A percentile compares a stretch with the other conserved stretches of the same genome.
These are phyloP conservation scores for Ustilago xerochloae DNA, from an alignment of 1,284 basidiomycete species.

Conservation along the genomic window DNA sequence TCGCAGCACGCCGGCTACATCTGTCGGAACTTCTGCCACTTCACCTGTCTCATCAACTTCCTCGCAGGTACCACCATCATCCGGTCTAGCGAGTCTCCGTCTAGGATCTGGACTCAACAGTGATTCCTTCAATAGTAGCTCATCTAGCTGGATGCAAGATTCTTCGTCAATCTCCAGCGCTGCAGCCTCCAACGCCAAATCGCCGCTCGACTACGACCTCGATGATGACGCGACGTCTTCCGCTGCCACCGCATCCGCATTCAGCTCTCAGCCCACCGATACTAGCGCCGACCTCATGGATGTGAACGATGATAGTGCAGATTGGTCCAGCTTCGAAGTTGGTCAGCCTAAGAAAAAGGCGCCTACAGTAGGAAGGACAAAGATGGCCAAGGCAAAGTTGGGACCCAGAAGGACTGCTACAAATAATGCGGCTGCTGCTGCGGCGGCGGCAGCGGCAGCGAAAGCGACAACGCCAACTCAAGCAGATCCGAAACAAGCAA, in stretches of 20 bases:
- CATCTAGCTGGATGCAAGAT: conserved; percentile 11
- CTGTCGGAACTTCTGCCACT: conserved; percentile 10
- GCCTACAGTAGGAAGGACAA: conserved; percentile 18
- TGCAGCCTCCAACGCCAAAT: conserved; percentile 13
- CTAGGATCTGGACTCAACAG: conserved; percentile 28
- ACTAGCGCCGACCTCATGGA: conserved; percentile 50
- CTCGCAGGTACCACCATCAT: conserved; percentile 21
- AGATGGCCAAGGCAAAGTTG: conserved; percentile 42
- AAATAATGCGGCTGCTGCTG: conserved; percentile 22
- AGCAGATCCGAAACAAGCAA: conserved; percentile 31
- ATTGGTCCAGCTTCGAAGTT: conserved; percentile 57
- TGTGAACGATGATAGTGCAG: conserved; percentile 57
- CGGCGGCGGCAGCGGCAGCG: conserved; percentile 9
- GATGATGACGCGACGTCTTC: conserved; percentile 30
- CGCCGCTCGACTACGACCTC: conserved; percentile 39
- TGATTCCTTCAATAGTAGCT: neutral
- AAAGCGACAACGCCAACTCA: conserved; percentile 3
- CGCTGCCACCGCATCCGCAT: conserved; percentile 32
- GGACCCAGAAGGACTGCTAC: conserved; percentile 24
- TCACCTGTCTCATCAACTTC: conserved; percentile 3
- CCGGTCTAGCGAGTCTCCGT: conserved; percentile 37
- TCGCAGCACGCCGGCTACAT: conserved; percentile 22
- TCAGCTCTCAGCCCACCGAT: conserved; percentile 8
- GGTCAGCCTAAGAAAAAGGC: conserved; percentile 47
- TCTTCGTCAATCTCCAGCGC: conserved; percentile 1